Base-by-base conservation (phyloP, 1,284 basidiomycete species). In the Cutaneotrichosporon sp. region DNA sequence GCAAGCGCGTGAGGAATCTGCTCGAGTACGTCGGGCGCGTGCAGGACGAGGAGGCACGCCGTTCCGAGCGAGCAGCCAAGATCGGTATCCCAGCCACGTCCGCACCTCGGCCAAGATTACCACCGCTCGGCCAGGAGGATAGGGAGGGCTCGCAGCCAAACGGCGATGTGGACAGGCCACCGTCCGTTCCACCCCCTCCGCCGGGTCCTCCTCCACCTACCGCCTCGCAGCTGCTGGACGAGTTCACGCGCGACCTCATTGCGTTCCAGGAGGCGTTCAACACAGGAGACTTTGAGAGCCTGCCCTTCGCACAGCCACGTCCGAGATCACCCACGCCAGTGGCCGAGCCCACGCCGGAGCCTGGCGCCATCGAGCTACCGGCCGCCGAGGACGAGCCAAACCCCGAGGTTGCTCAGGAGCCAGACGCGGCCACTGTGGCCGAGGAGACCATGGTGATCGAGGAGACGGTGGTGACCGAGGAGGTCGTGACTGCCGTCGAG, bases 1-100 rank as follows among this genome's bases (percentile, higher is more conserved):
- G 93, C 77, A 97, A 98, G 81, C 87, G 95, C 22, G 92, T 97
- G 22, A 84, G 92, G 50, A 87, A 89, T 59, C 85, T 98, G 61
- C 86, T 95, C 36, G 95, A 98, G 72, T 98, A 92, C 87, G 91
- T 84, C 18, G 78, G 79, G 0, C 68, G 81, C 22, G 69, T 75
- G 3, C 91, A 94, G 75, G 86, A 86, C 1, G 87, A 86, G 68
- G 89, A 89, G 54, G 82, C 84, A 34, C 90, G 90, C 76, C 84
- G 90, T 51, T 84, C 82, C 45, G 84, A 90, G 65, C 81, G 91
- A 68, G 84, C 84, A 60, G 86, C 87, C 57, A 84, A 87, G 22
- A 76, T 92, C 58, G 86, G 87, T 58, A 73, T 75, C 36, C 64
- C 64, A 3, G 24, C 34, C 54, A 67, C 46, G 25, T 9, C 36